Conservation (phyloP, 2,329 filamentous ascomycete genomes). For the Aspergillus texensis region DNA sequence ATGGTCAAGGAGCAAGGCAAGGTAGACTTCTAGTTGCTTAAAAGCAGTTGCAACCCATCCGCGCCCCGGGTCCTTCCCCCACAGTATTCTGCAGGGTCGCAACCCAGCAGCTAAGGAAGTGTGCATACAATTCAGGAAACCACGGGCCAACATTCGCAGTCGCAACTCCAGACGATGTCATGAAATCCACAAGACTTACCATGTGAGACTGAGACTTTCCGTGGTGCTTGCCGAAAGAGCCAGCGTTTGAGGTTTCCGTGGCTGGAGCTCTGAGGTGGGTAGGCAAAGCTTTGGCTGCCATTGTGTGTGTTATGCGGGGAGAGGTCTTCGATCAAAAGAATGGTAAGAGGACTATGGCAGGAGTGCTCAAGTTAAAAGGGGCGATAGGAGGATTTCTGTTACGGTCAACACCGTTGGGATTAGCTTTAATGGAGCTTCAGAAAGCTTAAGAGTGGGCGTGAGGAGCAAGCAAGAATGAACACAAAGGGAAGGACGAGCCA, state of each 20-base stretch:
- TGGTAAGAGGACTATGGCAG: background rate
- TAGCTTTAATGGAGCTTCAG: background rate
- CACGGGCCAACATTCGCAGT: background rate
- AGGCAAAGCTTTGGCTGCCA: constrained; percentile 79
- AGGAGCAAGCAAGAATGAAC: background rate
- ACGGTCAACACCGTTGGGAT: constrained; percentile 1
- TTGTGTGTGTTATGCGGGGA: constrained; percentile 42
- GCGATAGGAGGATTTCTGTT: background rate
- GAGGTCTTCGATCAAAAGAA: constrained; percentile 10
- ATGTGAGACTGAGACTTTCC: constrained; percentile 60
- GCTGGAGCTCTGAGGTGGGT: constrained; percentile 74
- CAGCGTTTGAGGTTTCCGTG: constrained; percentile 39
- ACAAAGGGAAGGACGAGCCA: constrained; percentile 21
- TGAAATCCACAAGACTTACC: constrained; percentile 44
- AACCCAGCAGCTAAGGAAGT: background rate
- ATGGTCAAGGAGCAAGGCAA: background rate
- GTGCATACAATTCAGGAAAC: background rate
- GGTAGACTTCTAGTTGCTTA: background rate
- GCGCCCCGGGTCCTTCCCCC: background rate
- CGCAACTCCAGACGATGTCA: background rate
- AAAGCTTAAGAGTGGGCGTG: background rate
- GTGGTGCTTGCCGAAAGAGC: constrained; percentile 52
- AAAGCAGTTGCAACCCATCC: background rate
- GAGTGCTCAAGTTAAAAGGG: background rate
- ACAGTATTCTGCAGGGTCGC: background rate